Percentiles rank a stretch among this genome's conserved stretches.
phyloP scores from a whole-genome alignment of 148 eudicot species.

The Arbutus unedo region DNA sequence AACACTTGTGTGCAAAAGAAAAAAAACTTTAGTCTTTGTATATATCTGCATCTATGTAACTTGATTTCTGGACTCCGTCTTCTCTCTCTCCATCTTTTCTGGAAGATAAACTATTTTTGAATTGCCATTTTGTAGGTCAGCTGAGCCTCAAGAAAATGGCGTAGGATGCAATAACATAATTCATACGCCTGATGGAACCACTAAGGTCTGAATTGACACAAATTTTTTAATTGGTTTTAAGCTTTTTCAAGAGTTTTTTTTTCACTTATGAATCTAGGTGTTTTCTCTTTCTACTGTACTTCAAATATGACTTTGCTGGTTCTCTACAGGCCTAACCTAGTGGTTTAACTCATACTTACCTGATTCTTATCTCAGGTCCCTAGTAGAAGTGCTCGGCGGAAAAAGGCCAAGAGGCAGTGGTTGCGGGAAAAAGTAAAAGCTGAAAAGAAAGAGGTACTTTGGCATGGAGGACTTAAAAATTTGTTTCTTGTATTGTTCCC shows the following conservation, averaged over 20 bases:
- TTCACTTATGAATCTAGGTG: neutral
- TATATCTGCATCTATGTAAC: neutral
- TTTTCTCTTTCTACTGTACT: neutral
- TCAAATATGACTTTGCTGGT: neutral
- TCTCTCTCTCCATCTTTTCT: neutral
- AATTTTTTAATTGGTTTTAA: slow-evolving; percentile 7
- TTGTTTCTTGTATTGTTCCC: neutral
- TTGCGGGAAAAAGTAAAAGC: slow-evolving; percentile 32
- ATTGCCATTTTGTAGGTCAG: slow-evolving; percentile 27
- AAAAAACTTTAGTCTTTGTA: neutral
- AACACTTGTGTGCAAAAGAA: too few relatives aligned
- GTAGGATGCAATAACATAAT: slow-evolving; percentile 28
- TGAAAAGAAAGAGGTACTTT: slow-evolving; percentile 42
- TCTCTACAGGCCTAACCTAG: neutral
- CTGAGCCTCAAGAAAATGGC: slow-evolving; percentile 37
- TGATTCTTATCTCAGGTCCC: slow-evolving; percentile 34
- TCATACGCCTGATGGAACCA: slow-evolving; percentile 27
- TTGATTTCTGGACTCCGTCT: neutral
- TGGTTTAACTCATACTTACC: neutral
- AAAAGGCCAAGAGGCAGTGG: slow-evolving; percentile 48
- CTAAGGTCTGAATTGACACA: slow-evolving; percentile 41
- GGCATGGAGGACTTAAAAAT: slow-evolving; percentile 21
- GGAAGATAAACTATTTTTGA: slow-evolving; percentile 9
- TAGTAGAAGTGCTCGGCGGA: slow-evolving; percentile 61
- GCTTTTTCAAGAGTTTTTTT: neutral